Evolutionary conservation across 2,329 filamentous ascomycete species (phyloP), one percentile per base, ranked within the genome.

Genomic region (Fusarium neocosmosporiellum): DNA sequence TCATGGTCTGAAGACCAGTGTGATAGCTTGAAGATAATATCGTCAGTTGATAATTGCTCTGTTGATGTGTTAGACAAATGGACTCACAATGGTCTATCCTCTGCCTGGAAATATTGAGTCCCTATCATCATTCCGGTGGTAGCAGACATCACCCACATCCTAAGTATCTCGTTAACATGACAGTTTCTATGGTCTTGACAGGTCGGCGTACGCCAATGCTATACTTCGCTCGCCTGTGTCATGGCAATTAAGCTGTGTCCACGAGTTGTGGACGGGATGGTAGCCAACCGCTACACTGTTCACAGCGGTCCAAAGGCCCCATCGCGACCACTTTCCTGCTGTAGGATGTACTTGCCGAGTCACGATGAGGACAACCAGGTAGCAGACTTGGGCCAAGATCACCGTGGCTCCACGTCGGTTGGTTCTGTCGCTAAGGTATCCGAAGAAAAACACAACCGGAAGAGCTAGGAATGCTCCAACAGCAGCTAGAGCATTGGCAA

Each of bases 231-330:
- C 68, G 18, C 50, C 58, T 24, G 65, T 74, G 20, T 84, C 84
- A 16, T 78, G 79, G 70, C 86, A 88, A 70, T 88, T 89, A 8
- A 88, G 77, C 73, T 88, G 85, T 20, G 87, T 79, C 86, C 86
- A 88, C 0, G 85, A 82, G 75, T 88, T 88, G 63, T 88, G 86
- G 1, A 86, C 81, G 0, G 86, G 86, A 75, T 88, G 87, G 69
- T 88, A 88, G 0, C 86, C 85, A 10, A 88, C 87, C 0, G 86
- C 85, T 39, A 88, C 83, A 2, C 79, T 79, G 74, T 88, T 88
- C 4, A 88, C 81, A 0, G 81, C 80, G 4, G 87, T 88, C 87
- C 86, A 88, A 7, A 89, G 77, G 0, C 82, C 86, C 80, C 85
- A 87, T 13, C 83, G 82, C 9, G 81, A 82, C 87, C 87, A 88